Evolutionary conservation across 2,329 filamentous ascomycete genomes (phyloP), one percentile per base, ranked within the genome.

Genomic region (Lachnellula arida): DNA sequence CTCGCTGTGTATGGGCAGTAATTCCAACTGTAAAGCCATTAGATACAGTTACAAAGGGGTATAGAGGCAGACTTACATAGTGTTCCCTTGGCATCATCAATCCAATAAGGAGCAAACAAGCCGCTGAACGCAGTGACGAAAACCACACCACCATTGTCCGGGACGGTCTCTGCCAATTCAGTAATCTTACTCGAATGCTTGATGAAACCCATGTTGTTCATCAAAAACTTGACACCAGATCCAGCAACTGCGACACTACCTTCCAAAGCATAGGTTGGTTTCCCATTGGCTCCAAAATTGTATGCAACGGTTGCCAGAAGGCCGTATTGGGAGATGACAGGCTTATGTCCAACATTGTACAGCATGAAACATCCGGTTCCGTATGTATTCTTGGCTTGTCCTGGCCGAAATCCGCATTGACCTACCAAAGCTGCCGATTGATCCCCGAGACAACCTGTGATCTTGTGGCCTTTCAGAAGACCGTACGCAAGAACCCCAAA

Each of bases 351-450:
- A 14, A 91, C 86, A 67, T 94, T 92, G 74, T 91, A 92, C 6
- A 93, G 81, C 62, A 93, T 74, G 76, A 94, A 94, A 71, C 89
- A 92, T 22, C 89, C 89, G 0, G 89, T 93, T 42, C 89, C 89
- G 69, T 93, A 93, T 0, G 89, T 93, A 71, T 93, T 93, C 77
- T 93, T 93, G 49, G 89, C 89, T 54, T 81, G 78, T 54, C 89
- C 89, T 8, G 88, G 85, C 2, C 78, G 80, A 71, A 93, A 93
- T 2, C 85, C 88, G 69, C 87, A 87, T 68, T 91, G 88, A 23
- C 89, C 89, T 28, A 93, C 89, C 46, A 93, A 75, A 4, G 89
- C 89, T 11, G 89, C 86, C 35, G 88, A 91, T 70, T 94, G 89
- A 68, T 94, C 89, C 54, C 89, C 89, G 25, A 93, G 74, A 71